These are phyloP conservation scores for Fusarium papillatum DNA, from an alignment of 2,329 filamentous ascomycete species.

Conservation along the genomic window DNA sequence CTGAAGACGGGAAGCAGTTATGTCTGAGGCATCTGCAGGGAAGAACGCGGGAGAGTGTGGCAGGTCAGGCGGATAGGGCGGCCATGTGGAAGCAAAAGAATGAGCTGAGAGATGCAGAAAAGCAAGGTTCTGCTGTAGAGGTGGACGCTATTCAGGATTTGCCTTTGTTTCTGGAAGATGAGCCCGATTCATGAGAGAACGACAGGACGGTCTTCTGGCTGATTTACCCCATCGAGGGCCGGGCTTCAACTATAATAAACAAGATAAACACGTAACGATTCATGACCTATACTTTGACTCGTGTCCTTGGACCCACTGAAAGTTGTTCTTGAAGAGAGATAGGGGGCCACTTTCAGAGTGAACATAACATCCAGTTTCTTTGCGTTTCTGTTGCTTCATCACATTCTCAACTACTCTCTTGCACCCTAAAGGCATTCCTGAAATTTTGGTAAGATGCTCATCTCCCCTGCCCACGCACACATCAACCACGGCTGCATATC, in stretches of 20 bases:
- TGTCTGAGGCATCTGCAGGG: conserved; percentile 66
- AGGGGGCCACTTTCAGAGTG: too few relatives aligned
- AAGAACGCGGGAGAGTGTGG: conserved; percentile 60
- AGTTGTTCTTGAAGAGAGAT: too few relatives aligned
- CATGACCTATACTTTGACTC: not conserved
- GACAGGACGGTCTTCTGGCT: not conserved
- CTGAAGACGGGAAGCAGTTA: conserved; percentile 57
- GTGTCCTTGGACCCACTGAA: not conserved
- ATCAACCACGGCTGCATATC: not conserved
- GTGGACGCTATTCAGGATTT: not conserved
- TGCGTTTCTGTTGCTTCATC: not conserved
- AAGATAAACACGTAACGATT: not conserved
- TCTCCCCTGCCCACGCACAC: too few relatives aligned
- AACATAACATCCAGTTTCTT: not conserved
- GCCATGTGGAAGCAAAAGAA: conserved; percentile 38
- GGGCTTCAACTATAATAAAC: too few relatives aligned
- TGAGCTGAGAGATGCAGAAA: not conserved
- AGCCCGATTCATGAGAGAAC: not conserved
- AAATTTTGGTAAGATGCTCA: too few relatives aligned
- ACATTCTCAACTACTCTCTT: not conserved
- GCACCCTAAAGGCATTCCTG: too few relatives aligned
- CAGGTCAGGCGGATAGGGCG: conserved; percentile 29
- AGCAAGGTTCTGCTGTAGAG: not conserved
- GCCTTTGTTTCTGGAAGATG: not conserved
- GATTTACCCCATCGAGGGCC: too few relatives aligned